phyloP scores from a whole-genome alignment of 192 early-diverging fungal genomes.

The Podila epigama region DNA sequence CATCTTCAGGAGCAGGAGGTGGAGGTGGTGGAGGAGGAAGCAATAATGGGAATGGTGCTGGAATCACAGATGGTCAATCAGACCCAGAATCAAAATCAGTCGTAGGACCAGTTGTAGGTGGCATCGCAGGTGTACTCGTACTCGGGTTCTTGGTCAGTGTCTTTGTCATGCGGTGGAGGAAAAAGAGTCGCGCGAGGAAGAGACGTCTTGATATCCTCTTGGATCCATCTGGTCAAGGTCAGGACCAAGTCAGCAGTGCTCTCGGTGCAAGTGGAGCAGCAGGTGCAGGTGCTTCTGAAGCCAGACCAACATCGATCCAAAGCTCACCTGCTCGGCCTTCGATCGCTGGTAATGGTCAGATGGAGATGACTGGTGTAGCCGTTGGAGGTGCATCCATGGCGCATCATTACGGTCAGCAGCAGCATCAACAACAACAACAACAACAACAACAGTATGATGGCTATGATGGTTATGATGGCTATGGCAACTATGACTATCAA shows the following conservation, averaged over 20 bases:
- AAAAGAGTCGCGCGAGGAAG: conserved; percentile 26
- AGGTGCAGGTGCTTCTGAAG: background rate
- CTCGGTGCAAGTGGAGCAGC: background rate
- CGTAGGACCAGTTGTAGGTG: conserved; percentile 20
- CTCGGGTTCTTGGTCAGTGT: conserved; percentile 29
- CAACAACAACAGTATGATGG: background rate
- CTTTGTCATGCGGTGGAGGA: conserved; percentile 27
- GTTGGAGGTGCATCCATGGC: background rate
- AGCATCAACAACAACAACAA: conserved; percentile 15
- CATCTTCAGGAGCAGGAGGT: background rate
- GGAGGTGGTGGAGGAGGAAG: background rate
- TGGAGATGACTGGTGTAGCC: conserved; percentile 18
- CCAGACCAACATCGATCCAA: background rate
- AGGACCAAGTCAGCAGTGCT: background rate
- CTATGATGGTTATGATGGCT: background rate
- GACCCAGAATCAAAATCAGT: background rate
- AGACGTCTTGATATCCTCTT: conserved; percentile 24
- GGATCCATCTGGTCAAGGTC: background rate
- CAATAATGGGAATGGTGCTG: background rate
- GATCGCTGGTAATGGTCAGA: conserved; percentile 2
- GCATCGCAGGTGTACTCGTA: conserved; percentile 21
- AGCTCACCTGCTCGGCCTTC: background rate
- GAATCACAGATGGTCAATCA: background rate
- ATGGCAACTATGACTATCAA: background rate
- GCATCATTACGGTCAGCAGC: background rate